Evolutionary conservation across 495 filamentous ascomycete genomes (phyloP).

Genomic region (Umbilicaria muhlenbergii): DNA sequence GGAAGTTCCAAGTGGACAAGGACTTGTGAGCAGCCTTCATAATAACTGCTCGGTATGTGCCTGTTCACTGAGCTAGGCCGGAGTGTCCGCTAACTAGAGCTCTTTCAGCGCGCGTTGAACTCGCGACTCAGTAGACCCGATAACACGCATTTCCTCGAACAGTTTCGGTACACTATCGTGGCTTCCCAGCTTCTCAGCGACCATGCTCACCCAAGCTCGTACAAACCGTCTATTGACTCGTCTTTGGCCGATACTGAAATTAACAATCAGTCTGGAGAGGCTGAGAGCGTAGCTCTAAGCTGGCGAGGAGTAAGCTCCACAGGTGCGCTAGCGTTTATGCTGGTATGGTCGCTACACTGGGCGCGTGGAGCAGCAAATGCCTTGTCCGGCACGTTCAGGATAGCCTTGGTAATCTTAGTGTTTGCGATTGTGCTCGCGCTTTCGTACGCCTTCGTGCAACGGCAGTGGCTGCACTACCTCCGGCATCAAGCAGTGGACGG

Average conservation of each 20-base stretch:
- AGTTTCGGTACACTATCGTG: conserved; percentile 89
- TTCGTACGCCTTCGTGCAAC: conserved; percentile 52
- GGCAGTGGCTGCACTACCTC: conserved; percentile 74
- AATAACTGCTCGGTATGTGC: conserved; percentile 41
- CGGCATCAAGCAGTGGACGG: conserved; percentile 61
- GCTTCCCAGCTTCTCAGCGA: conserved; percentile 82
- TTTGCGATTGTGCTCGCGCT: conserved; percentile 38
- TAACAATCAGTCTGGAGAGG: not conserved
- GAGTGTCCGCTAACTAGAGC: conserved; percentile 6
- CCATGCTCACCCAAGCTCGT: conserved; percentile 29
- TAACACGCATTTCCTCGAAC: conserved; percentile 79
- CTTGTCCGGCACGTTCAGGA: conserved; percentile 25
- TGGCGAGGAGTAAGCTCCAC: conserved; percentile 36
- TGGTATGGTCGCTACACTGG: conserved; percentile 66
- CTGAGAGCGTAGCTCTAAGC: conserved; percentile 8
- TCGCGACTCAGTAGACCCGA: conserved; percentile 67
- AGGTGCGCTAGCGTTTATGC: conserved; percentile 41
- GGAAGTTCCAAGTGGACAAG: conserved; percentile 31
- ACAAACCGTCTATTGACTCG: conserved; percentile 31
- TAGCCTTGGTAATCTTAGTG: conserved; percentile 42
- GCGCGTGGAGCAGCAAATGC: conserved; percentile 21
- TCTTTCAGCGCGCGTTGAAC: conserved; percentile 35
- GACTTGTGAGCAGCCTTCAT: conserved; percentile 34
- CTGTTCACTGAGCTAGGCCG: too few species aligned
- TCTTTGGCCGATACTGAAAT: conserved; percentile 23